Evolutionary conservation across 768 basidiomycete genomes (phyloP), one percentile per base, ranked within the genome.

Genomic region (Hemileccinum impolitum): DNA sequence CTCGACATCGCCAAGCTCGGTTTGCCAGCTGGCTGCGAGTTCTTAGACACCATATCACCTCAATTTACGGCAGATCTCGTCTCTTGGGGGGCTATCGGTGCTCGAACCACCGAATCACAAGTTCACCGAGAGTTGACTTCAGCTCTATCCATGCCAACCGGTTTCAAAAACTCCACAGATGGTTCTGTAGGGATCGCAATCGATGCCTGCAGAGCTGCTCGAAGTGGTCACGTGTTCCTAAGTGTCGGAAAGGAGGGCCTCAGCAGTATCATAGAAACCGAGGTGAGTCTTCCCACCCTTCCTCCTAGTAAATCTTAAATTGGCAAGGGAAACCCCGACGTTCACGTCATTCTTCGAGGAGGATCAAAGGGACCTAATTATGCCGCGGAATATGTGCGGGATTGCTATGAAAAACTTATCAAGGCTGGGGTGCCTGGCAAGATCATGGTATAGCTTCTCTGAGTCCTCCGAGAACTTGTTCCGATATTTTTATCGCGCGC

Each of bases 91-190:
- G 95, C 95, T 2, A 98, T 99, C 56, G 96, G 90, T 31, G 91
- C 90, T 12, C 79, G 91, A 13, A 94, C 93, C 12, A 94, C 94
- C 1, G 93, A 95, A 66, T 91, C 88, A 4, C 87, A 95, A 65
- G 90, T 95, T 14, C 93, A 95, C 64, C 85, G 93, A 39, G 93
- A 95, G 69, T 76, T 95, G 14, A 81, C 82, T 10, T 88, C 85
- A 6, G 90, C 85, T 2, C 74, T 95, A n/a, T 91, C 89, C 14
- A 93, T 95, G 89, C 88, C 90, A 3, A 92, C 94, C 5, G 96
- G 96, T 8, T 98, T 99, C 82, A 99, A 99, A 73, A 99, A 99
- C 61, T 90, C 90, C 11, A 98, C 95, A 2, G 96, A 98, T 59
- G 96, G 96, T 34, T 85, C 84, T 25, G 81, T 95, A 37, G 82